Conservation (phyloP, 2,329 filamentous ascomycete genomes). For the Botrytis cinerea region DNA sequence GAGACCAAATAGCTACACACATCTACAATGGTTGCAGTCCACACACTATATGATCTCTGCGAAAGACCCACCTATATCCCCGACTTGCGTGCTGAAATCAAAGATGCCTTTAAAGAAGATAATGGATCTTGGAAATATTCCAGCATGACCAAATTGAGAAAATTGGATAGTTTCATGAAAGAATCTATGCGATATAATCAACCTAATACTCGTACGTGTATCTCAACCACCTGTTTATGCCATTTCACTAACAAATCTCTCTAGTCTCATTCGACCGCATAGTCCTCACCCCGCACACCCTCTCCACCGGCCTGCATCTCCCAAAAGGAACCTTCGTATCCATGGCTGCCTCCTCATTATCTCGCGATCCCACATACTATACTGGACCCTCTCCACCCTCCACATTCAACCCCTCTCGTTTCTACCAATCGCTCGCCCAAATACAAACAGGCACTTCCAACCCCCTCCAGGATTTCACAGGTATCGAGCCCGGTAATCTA, state of each 20-base stretch:
- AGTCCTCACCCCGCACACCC: conserved; percentile 32
- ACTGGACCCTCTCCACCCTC: not conserved
- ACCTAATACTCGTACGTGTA: conserved; percentile 1
- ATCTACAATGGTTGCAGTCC: conserved; percentile 46
- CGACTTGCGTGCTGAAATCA: conserved; percentile 34
- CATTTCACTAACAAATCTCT: not conserved
- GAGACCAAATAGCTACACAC: conserved; percentile 38
- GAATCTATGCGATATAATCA: conserved; percentile 19
- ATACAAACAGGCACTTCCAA: not conserved
- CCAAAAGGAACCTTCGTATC: conserved; percentile 37
- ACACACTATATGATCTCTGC: conserved; percentile 56
- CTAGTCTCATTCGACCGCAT: conserved; percentile 20
- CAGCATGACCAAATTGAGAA: not conserved
- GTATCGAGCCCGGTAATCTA: conserved; percentile 26
- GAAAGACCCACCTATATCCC: conserved; percentile 49
- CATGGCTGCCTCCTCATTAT: conserved; percentile 26
- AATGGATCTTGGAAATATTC: conserved; percentile 5
- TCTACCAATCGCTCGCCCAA: conserved; percentile 26
- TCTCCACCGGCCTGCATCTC: conserved; percentile 41
- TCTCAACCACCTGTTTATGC: too few species aligned
- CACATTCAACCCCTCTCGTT: conserved; percentile 36
- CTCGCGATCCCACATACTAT: conserved; percentile 13
- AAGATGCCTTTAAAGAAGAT: conserved; percentile 37
- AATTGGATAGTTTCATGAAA: conserved; percentile 22
- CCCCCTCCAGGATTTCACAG: not conserved